A percentile compares a stretch with the other conserved stretches of the same genome.
These are phyloP conservation scores for Russula ochroleuca DNA, from an alignment of 768 basidiomycete genomes.

Conservation along the genomic window DNA sequence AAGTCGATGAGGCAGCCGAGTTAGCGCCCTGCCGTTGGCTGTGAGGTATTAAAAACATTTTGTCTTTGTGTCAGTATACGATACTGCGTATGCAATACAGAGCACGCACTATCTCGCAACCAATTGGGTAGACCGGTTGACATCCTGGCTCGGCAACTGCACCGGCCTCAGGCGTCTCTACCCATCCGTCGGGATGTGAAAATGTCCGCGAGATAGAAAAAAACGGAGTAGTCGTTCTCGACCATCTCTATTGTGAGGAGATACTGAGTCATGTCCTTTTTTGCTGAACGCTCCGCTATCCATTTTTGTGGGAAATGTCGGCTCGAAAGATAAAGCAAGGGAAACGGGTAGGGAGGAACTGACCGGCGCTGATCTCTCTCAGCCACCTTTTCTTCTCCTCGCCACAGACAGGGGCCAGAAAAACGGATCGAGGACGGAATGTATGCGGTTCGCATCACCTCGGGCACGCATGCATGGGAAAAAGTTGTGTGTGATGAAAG, in stretches of 20 bases:
- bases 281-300: constrained; percentile 60
- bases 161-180: constrained; percentile 64
- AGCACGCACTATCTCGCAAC: constrained; percentile 91
- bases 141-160: constrained; percentile 34
- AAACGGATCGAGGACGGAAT: constrained; percentile 80
- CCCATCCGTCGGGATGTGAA: constrained; percentile 64
- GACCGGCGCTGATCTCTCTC: constrained; percentile 41
- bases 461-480: constrained; percentile 89
- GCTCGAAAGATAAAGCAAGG: neutral
- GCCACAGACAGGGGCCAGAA: constrained; percentile 72
- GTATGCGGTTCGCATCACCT: constrained; percentile 80
- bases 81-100: neutral
- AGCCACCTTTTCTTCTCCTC: constrained; percentile 73
- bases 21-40: constrained; percentile 87
- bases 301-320: too few relatives aligned
- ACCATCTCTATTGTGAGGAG: constrained; percentile 78
- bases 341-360: constrained; percentile 21
- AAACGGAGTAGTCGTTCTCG: constrained; percentile 89
- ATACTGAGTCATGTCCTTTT: too few relatives aligned
- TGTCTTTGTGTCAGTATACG: neutral
- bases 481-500: constrained; percentile 76
- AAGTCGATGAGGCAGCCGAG: constrained; percentile 80
- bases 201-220: constrained; percentile 77
- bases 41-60: too few relatives aligned
- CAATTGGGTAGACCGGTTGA: constrained; percentile 70